phyloP scores from a whole-genome alignment of 208 protist species.

The Herpetomonas tarakana region DNA sequence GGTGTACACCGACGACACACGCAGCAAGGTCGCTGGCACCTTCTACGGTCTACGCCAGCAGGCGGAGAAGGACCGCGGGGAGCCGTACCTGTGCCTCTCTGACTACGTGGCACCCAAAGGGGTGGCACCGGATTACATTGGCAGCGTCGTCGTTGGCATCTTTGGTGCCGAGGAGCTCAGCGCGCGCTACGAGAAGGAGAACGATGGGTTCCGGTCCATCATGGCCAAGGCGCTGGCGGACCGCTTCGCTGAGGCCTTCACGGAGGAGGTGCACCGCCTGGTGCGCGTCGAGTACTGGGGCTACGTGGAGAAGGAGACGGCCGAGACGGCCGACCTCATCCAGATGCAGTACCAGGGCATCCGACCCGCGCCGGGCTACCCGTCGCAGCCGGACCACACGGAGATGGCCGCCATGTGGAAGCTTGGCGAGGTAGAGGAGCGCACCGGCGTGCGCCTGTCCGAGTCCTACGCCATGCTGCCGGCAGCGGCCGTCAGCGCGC shows the following conservation, averaged over 20 bases:
- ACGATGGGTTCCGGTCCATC: slow-evolving; percentile 94
- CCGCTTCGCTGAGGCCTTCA: slow-evolving; percentile 81
- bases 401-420: slow-evolving; percentile 95
- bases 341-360: slow-evolving; percentile 96
- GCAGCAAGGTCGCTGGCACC: slow-evolving; percentile 27
- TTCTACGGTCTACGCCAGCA: slow-evolving; percentile 94
- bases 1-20: slow-evolving; percentile 72
- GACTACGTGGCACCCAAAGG: slow-evolving; percentile 94
- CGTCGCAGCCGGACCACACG: slow-evolving; percentile 96
- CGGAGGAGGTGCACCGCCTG: slow-evolving; percentile 89
- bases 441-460: slow-evolving; percentile 86
- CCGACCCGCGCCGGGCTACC: slow-evolving; percentile 95
- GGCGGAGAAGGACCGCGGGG: slow-evolving; percentile 88
- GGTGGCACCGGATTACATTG: slow-evolving; percentile 90
- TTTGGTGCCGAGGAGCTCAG: slow-evolving; percentile 88
- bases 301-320: slow-evolving; percentile 80
- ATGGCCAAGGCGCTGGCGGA: slow-evolving; percentile 95
- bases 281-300: slow-evolving; percentile 92
- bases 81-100: slow-evolving; percentile 88
- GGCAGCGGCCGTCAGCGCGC: slow-evolving; percentile 91
- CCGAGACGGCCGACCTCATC: slow-evolving; percentile 85
- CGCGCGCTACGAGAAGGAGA: slow-evolving; percentile 65
- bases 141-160: slow-evolving; percentile 85
- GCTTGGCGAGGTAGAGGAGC: slow-evolving; percentile 41
- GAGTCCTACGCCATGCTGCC: slow-evolving; percentile 95